Percentiles rank a stretch among this genome's conserved stretches.
These are phyloP conservation scores for Fusarium sp. DNA, from an alignment of 2,329 filamentous ascomycete species.

Conservation along the genomic window DNA sequence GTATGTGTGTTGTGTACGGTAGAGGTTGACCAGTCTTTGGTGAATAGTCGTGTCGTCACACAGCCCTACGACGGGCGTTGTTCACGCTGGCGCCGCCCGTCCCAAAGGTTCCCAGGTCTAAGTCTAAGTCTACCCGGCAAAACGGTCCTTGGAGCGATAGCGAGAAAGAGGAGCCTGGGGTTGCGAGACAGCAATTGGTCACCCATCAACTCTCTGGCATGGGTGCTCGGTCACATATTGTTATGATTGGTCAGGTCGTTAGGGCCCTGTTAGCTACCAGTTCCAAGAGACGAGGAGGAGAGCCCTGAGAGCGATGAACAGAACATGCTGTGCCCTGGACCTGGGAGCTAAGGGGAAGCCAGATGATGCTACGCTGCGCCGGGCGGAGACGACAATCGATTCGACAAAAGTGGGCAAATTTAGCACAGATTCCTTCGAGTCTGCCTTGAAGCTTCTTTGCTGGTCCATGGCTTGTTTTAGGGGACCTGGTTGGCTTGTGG, in stretches of 20 bases:
- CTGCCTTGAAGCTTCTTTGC: conserved; percentile 35
- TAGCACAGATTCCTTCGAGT: conserved; percentile 31
- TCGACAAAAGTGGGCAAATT: conserved; percentile 43
- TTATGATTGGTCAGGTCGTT: conserved; percentile 18
- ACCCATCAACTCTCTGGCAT: conserved; percentile 4
- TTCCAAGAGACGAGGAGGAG: neutral
- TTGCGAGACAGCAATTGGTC: conserved; percentile 34
- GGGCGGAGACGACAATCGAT: conserved; percentile 28
- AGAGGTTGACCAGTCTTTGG: conserved; percentile 1
- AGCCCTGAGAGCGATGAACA: conserved; percentile 2
- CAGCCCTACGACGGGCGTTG: conserved; percentile 49
- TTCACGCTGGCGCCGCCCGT: conserved; percentile 29
- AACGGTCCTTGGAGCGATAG: conserved; percentile 40
- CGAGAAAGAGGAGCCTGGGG: conserved; percentile 37
- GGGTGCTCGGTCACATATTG: conserved; percentile 9
- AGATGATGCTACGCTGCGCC: conserved; percentile 31
- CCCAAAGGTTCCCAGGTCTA: conserved; percentile 35
- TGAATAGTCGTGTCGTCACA: conserved; percentile 45
- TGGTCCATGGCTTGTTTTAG: conserved; percentile 26
- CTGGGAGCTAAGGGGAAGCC: conserved; percentile 29
- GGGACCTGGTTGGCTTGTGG: conserved; percentile 25
- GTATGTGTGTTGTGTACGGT: neutral
- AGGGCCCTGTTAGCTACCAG: conserved; percentile 11
- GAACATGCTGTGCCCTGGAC: neutral
- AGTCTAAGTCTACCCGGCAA: conserved; percentile 23